Percentiles rank a stretch among this genome's conserved stretches.
Evolutionary conservation across 768 basidiomycete genomes (phyloP).

Genomic region (Auriscalpium orientale): DNA sequence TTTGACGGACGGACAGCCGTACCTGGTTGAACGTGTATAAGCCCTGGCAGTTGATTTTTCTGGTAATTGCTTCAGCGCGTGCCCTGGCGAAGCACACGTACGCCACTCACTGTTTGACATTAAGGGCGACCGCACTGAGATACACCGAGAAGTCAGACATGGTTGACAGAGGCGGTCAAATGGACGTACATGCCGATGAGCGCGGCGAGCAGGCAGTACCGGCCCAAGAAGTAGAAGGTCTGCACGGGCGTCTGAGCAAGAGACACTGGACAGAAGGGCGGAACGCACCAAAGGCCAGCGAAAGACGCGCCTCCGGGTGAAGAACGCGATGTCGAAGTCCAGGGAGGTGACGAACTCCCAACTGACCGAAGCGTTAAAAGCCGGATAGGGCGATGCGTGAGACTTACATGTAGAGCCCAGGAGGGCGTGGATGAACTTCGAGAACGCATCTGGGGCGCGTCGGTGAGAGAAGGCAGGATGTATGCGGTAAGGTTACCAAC

Average conservation of each 20-base stretch:
- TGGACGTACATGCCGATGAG: slow-evolving; percentile 38
- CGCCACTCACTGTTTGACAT: slow-evolving; percentile 26
- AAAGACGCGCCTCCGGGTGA: slow-evolving; percentile 34
- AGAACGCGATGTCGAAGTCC: slow-evolving; percentile 34
- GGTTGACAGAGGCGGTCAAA: neutral
- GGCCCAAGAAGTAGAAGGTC: slow-evolving; percentile 39
- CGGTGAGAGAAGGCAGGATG: neutral
- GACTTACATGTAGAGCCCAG: slow-evolving; percentile 38
- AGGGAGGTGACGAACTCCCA: slow-evolving; percentile 39
- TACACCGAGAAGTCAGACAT: neutral
- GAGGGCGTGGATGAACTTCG: slow-evolving; percentile 34
- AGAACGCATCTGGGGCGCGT: slow-evolving; percentile 28
- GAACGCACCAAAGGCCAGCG: slow-evolving; percentile 37
- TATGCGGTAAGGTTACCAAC: slow-evolving; percentile 20
- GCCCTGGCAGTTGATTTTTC: slow-evolving; percentile 36
- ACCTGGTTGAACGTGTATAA: slow-evolving; percentile 44
- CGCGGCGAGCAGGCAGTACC: slow-evolving; percentile 37
- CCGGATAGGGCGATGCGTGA: neutral
- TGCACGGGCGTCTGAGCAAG: slow-evolving; percentile 9
- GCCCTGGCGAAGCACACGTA: neutral
- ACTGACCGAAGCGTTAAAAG: slow-evolving; percentile 16
- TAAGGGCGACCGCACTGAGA: slow-evolving; percentile 28
- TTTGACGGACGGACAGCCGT: neutral
- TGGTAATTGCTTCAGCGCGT: slow-evolving; percentile 7
- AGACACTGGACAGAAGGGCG: neutral